phyloP scores from a whole-genome alignment of 2,329 filamentous ascomycete species.

The Hypoxylon sp. region DNA sequence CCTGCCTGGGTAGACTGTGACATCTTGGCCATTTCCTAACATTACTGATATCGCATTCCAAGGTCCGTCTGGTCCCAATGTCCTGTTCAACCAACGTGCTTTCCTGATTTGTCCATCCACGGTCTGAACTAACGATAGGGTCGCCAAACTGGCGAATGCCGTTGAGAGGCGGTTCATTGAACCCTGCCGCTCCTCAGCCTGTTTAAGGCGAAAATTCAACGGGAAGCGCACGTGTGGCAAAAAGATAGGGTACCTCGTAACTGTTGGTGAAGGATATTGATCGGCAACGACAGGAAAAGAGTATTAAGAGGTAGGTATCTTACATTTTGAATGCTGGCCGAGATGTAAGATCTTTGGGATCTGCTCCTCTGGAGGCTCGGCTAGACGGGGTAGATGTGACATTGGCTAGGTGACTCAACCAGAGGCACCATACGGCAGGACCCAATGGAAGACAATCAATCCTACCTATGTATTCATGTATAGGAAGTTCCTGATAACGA shows the following conservation, averaged over 20 bases:
- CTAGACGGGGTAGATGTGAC: slow-evolving; percentile 4
- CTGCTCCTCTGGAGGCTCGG: not conserved
- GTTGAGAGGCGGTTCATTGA: slow-evolving; percentile 22
- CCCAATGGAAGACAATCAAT: not conserved
- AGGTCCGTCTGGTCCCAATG: slow-evolving; percentile 52
- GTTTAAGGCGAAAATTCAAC: not conserved
- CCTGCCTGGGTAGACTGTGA: slow-evolving; percentile 47
- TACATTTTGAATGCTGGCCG: slow-evolving; percentile 1
- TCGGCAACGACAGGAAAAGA: slow-evolving; percentile 14
- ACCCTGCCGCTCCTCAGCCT: not conserved
- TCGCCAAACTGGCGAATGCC: slow-evolving; percentile 16
- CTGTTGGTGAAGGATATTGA: not conserved
- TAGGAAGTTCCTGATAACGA: not conserved
- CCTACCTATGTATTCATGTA: not conserved
- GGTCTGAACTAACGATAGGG: slow-evolving; percentile 7
- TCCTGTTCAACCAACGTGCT: slow-evolving; percentile 41
- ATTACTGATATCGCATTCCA: slow-evolving; percentile 49
- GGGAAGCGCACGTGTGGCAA: slow-evolving; percentile 8
- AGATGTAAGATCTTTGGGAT: slow-evolving; percentile 15
- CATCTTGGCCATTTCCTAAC: slow-evolving; percentile 30
- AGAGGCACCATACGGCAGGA: not conserved
- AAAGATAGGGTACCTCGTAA: not conserved
- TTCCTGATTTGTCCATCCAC: slow-evolving; percentile 5
- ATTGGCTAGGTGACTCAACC: slow-evolving; percentile 6
- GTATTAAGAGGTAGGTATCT: slow-evolving; percentile 12